Evolutionary conservation across 2,329 filamentous ascomycete species (phyloP).

Genomic region (Colletotrichum chrysophilum): DNA sequence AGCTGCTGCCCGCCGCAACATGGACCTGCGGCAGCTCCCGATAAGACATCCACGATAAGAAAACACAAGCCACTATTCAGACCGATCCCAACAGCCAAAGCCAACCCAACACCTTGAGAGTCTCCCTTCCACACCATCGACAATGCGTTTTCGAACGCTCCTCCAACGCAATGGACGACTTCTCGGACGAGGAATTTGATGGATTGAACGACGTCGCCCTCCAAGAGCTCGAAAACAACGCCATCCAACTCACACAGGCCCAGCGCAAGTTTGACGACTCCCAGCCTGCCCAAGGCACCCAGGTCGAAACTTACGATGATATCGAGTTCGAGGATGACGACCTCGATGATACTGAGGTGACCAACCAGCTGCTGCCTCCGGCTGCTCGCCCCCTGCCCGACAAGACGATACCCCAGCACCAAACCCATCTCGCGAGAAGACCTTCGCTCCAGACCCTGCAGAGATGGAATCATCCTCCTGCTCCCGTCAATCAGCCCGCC

Average conservation of each 20-base stretch:
- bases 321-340: constrained; percentile 61
- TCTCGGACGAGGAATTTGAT: constrained; percentile 69
- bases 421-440: constrained; percentile 26
- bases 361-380: constrained; percentile 50
- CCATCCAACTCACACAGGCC: constrained; percentile 65
- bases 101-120: background rate
- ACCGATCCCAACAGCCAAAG: background rate
- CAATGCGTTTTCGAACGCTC: background rate
- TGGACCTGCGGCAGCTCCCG: background rate
- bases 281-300: constrained; percentile 27
- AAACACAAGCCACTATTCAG: constrained; percentile 10
- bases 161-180: constrained; percentile 54
- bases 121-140: background rate
- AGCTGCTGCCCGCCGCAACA: background rate
- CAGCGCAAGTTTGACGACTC: constrained; percentile 32
- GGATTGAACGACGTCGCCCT: constrained; percentile 61
- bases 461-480: constrained; percentile 39
- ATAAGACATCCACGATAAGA: constrained; percentile 1
- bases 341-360: constrained; percentile 63
- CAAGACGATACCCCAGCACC: constrained; percentile 38
- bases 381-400: constrained; percentile 40
- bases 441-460: constrained; percentile 13
- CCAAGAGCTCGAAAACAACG: constrained; percentile 68
- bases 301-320: constrained; percentile 37
- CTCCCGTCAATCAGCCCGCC: background rate